These are phyloP conservation scores for Rutstroemia sp. DNA, from an alignment of 2,329 filamentous ascomycete species.

Conservation along the genomic window DNA sequence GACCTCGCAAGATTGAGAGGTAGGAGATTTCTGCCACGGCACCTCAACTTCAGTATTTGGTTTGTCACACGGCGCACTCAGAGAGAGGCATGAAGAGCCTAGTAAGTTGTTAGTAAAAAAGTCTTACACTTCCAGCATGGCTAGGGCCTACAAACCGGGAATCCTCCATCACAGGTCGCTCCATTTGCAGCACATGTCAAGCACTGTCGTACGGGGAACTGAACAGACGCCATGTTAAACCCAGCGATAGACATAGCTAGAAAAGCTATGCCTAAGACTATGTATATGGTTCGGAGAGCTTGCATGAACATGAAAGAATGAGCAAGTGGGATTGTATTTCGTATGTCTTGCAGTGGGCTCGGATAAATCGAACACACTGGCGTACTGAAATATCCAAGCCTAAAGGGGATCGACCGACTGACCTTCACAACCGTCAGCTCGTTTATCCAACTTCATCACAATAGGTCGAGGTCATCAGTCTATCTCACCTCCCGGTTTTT, in stretches of 20 bases:
- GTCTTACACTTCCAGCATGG: not conserved
- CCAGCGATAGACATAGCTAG: not conserved
- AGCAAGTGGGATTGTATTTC: not conserved
- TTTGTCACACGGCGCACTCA: not conserved
- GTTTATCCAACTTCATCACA: no score
- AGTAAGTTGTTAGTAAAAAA: not conserved
- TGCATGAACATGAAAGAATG: not conserved
- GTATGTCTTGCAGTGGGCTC: not conserved
- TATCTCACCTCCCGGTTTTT: no score
- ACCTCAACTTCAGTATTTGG: not conserved
- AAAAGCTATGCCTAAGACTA: not conserved
- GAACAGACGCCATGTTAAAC: not conserved
- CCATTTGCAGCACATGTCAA: not conserved
- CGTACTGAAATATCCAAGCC: no score
- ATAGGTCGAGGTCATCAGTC: no score
- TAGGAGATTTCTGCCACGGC: constrained; percentile 2
- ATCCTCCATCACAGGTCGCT: not conserved
- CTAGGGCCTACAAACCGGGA: not conserved
- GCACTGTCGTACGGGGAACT: not conserved
- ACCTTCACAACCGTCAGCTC: no score
- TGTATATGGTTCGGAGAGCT: not conserved
- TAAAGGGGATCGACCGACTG: no score
- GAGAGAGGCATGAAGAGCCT: not conserved
- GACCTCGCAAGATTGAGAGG: not conserved
- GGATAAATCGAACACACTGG: no score